Evolutionary conservation across 169 alveolate genomes (phyloP).

Genomic region (Plasmodium gaboni): DNA sequence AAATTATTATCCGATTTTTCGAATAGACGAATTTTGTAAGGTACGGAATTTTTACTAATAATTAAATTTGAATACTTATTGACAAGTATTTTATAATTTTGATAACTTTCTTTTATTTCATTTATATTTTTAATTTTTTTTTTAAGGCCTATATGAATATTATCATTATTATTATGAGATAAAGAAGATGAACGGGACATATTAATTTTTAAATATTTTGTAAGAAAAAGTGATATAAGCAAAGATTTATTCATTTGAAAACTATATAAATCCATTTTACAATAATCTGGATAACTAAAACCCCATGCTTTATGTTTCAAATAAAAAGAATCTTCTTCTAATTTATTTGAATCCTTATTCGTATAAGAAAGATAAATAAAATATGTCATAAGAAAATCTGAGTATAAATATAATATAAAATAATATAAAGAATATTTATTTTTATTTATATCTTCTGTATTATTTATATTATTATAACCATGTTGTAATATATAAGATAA

Average conservation of each 20-base stretch:
- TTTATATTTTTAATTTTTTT: constrained; percentile 43
- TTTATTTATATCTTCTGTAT: constrained; percentile 19
- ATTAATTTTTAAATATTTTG: constrained; percentile 42
- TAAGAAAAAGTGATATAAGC: constrained; percentile 24
- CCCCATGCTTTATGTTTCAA: constrained; percentile 46
- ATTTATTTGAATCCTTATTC: constrained; percentile 25
- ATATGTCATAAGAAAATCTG: constrained; percentile 67
- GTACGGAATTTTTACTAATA: constrained; percentile 19
- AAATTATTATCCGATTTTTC: constrained; percentile 10
- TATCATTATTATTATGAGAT: constrained; percentile 7
- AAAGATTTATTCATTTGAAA: constrained; percentile 52
- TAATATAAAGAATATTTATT: constrained; percentile 45
- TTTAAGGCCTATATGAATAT: constrained; percentile 34
- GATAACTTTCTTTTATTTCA: constrained; percentile 42
- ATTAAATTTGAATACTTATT: constrained; percentile 24
- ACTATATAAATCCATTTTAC: constrained; percentile 45
- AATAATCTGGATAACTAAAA: constrained; percentile 41
- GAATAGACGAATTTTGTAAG: constrained; percentile 34
- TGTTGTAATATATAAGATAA: constrained; percentile 26
- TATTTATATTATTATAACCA: constrained; percentile 10
- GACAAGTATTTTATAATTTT: constrained; percentile 7
- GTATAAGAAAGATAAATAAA: constrained; percentile 57
- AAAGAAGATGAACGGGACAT: background rate
- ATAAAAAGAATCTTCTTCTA: constrained; percentile 42
- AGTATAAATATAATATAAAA: constrained; percentile 42